A percentile compares a stretch with the other conserved stretches of the same genome.
These are phyloP conservation scores for Blastobotrys illinoisensis DNA, from an alignment of 1,139 yeast genomes.

Conservation along the genomic window DNA sequence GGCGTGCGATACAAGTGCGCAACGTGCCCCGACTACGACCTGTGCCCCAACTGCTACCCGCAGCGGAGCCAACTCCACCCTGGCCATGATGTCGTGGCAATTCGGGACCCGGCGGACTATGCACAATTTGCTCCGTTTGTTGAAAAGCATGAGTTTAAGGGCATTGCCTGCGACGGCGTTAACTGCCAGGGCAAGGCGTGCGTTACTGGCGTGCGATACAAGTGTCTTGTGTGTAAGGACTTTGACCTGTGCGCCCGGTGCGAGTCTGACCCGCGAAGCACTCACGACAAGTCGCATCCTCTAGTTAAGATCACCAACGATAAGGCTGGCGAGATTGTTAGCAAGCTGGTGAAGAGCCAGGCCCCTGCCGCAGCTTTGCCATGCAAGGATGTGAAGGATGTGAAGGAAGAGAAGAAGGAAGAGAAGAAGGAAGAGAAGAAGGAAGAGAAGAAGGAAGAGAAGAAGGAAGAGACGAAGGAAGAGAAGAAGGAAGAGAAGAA, in stretches of 20 bases:
- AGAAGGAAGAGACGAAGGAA: not conserved
- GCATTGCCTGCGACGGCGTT: slow-evolving; percentile 42
- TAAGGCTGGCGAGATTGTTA: not conserved
- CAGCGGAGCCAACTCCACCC: slow-evolving; percentile 9
- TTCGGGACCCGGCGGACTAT: slow-evolving; percentile 6
- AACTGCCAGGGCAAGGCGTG: slow-evolving; percentile 22
- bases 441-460: not conserved
- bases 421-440: not conserved
- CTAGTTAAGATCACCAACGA: slow-evolving; percentile 19
- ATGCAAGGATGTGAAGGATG: too few relatives aligned
- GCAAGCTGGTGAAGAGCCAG: not conserved
- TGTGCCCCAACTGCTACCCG: slow-evolving; percentile 41
- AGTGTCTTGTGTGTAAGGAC: slow-evolving; percentile 46
- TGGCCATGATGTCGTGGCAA: slow-evolving; percentile 21
- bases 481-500: not conserved
- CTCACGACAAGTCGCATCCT: slow-evolving; percentile 24
- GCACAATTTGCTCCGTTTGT: not conserved
- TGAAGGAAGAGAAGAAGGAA: not conserved
- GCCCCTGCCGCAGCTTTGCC: too few relatives aligned
- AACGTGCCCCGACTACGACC: slow-evolving; percentile 48
- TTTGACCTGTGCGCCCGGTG: slow-evolving; percentile 49
- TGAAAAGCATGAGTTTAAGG: not conserved
- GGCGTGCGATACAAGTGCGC: slow-evolving; percentile 44
- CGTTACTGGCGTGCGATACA: slow-evolving; percentile 44
- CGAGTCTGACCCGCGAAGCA: slow-evolving; percentile 27